Evolutionary conservation across 1,139 yeast genomes (phyloP).

Genomic region (Candida sp.): DNA sequence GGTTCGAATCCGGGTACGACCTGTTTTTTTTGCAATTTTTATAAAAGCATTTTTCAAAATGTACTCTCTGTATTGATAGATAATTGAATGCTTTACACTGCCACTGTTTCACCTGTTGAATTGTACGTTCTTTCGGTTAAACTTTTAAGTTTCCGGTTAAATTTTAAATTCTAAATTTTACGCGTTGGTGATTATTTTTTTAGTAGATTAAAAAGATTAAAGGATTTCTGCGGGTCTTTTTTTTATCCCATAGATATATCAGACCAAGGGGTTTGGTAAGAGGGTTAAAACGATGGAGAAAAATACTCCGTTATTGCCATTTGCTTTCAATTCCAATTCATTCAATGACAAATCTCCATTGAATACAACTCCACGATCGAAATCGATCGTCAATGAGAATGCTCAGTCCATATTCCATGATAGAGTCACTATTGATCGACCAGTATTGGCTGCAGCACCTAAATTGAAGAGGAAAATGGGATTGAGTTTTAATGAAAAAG

Average conservation of each 20-base stretch:
- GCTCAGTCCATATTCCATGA: conserved; percentile 38
- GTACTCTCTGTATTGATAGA: too few relatives aligned
- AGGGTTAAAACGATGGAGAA: conserved; percentile 25
- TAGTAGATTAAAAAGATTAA: too few relatives aligned
- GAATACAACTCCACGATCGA: conserved; percentile 34
- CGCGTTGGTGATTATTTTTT: too few relatives aligned
- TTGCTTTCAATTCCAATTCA: conserved; percentile 36
- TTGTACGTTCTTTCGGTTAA: too few relatives aligned
- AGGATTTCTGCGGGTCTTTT: too few relatives aligned
- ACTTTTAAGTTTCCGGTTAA: too few relatives aligned
- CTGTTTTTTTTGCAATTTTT: conserved; percentile 50
- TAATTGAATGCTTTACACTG: too few relatives aligned
- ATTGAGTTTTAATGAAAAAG: conserved; percentile 44
- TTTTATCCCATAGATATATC: too few relatives aligned
- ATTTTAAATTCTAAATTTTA: too few relatives aligned
- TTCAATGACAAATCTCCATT: conserved; percentile 20
- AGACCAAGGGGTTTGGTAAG: too few relatives aligned
- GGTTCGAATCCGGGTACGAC: conserved; percentile 93
- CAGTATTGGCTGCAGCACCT: conserved; percentile 24
- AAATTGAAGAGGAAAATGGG: conserved; percentile 44
- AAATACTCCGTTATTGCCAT: conserved; percentile 39
- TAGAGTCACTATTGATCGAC: conserved; percentile 17
- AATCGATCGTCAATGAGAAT: conserved; percentile 34
- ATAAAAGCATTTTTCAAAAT: too few relatives aligned
- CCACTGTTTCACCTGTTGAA: background rate